Conservation (phyloP, 805 yeast genomes). For the Debaryomyces tyrocola region DNA sequence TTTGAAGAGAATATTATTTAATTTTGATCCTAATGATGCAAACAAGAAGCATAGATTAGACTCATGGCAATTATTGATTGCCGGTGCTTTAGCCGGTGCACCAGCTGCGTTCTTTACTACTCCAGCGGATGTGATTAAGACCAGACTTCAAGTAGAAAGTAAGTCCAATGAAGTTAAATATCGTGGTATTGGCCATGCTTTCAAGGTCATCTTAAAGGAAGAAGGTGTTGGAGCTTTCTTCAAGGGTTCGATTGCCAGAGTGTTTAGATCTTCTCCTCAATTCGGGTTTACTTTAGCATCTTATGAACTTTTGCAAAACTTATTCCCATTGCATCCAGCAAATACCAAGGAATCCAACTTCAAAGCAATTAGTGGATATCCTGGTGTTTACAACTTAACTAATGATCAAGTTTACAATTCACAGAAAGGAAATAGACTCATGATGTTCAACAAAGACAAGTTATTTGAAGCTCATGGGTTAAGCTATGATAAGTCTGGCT, state of each 20-base stretch:
- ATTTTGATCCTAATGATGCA: constrained; percentile 73
- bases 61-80: constrained; percentile 78
- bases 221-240: constrained; percentile 87
- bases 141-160: constrained; percentile 86
- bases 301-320: constrained; percentile 81
- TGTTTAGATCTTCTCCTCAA: constrained; percentile 93
- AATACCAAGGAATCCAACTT: constrained; percentile 43
- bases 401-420: constrained; percentile 45
- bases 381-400: constrained; percentile 45
- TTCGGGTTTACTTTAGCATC: constrained; percentile 98
- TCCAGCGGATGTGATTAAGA: constrained; percentile 95
- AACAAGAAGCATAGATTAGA: constrained; percentile 59
- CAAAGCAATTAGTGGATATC: constrained; percentile 45
- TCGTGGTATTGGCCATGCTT: constrained; percentile 76
- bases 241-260: constrained; percentile 96
- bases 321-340: constrained; percentile 68
- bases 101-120: constrained; percentile 97
- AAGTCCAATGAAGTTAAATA: constrained; percentile 76
- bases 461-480: constrained; percentile 34
- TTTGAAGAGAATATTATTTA: constrained; percentile 76
- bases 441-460: constrained; percentile 33
- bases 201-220: constrained; percentile 66
- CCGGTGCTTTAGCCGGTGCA: constrained; percentile 97
- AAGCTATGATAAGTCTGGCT: constrained; percentile 23
- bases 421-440: constrained; percentile 33